Evolutionary conservation across 345 rosid genomes (phyloP).

Genomic region (Hevea brasiliensis): DNA sequence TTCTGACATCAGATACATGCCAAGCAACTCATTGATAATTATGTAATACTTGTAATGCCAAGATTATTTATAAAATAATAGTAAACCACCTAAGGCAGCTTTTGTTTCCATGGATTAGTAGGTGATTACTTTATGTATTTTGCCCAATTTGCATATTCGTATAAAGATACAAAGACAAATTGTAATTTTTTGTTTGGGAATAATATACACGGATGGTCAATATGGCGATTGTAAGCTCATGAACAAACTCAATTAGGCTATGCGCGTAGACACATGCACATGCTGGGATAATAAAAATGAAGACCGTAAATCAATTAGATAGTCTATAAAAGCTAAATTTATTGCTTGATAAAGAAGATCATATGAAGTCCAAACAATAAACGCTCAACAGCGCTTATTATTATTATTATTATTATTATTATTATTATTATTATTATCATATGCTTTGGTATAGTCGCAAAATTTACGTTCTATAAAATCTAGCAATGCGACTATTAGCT

Average conservation of each 20-base stretch:
- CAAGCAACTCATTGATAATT: not conserved
- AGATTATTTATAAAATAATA: not conserved
- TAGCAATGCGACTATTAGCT: constrained; percentile 58
- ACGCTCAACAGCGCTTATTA: not conserved
- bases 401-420: not conserved
- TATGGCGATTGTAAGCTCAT: no score
- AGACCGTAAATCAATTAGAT: no score
- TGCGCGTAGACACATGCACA: no score
- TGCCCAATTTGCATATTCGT: no score
- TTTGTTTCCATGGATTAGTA: not conserved
- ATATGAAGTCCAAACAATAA: not conserved
- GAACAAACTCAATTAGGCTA: no score
- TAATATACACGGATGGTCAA: no score
- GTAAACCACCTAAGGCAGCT: not conserved
- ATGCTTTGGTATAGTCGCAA: no score
- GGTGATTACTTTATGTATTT: not conserved
- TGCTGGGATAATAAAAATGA: no score
- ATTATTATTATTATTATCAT: no score
- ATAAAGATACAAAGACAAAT: no score
- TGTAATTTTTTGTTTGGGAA: no score
- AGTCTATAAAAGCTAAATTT: not conserved
- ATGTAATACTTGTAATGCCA: no score
- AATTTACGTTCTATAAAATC: constrained; percentile 15
- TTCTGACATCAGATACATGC: not conserved
- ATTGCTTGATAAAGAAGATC: not conserved